A percentile compares a stretch with the other conserved stretches of the same genome.
phyloP scores from a whole-genome alignment of 177 flowering plant genomes.

The Vitis hybrid region DNA sequence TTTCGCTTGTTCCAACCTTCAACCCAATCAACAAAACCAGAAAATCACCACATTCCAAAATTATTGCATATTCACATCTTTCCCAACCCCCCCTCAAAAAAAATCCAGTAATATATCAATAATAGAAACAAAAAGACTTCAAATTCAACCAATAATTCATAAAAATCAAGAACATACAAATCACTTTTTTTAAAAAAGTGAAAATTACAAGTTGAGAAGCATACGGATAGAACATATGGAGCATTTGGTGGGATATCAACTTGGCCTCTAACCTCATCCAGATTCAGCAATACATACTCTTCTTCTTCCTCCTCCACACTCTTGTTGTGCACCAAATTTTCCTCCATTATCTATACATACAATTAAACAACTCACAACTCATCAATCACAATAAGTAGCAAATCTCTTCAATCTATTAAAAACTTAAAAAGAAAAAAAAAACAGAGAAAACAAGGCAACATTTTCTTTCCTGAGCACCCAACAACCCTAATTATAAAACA shows the following conservation, averaged over 20 bases:
- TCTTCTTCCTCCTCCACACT: conserved; percentile 38
- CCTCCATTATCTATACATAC: conserved; percentile 25
- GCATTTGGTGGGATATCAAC: conserved; percentile 56
- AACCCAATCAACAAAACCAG: too few species aligned
- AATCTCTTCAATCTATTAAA: too few species aligned
- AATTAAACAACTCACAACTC: too few species aligned
- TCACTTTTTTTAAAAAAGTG: not conserved
- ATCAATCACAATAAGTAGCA: too few species aligned
- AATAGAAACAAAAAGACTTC: not conserved
- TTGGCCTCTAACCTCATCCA: conserved; percentile 38
- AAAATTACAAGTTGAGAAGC: conserved; percentile 4
- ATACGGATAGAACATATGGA: conserved; percentile 69
- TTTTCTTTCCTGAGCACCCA: too few species aligned
- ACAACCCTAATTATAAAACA: too few species aligned
- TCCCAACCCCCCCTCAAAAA: not conserved
- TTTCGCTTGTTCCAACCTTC: too few species aligned
- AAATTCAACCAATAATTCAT: not conserved
- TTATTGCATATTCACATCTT: too few species aligned
- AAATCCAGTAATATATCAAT: not conserved
- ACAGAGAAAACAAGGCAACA: too few species aligned
- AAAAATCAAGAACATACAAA: not conserved
- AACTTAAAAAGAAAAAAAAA: too few species aligned
- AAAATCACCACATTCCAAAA: too few species aligned
- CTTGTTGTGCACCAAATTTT: conserved; percentile 2
- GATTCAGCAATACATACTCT: conserved; percentile 67